These are phyloP conservation scores for Apiotrichum domesticum DNA, from an alignment of 1,284 basidiomycete genomes.

Conservation along the genomic window DNA sequence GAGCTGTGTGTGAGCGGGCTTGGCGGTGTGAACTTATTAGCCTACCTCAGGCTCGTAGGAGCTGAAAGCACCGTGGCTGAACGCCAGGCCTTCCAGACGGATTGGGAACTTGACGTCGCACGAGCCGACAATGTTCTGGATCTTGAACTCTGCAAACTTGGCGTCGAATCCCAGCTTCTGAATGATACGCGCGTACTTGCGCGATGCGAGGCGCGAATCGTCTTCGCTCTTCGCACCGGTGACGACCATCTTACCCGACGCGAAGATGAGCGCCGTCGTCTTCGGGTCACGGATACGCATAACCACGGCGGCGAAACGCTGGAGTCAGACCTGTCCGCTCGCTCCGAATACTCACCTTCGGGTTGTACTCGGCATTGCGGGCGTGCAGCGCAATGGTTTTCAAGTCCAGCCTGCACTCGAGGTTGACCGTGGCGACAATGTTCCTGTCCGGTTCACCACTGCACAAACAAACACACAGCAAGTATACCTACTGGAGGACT, in stretches of 20 bases:
- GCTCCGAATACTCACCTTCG: slow-evolving; percentile 70
- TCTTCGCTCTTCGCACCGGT: slow-evolving; percentile 99
- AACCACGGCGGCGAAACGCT: slow-evolving; percentile 99
- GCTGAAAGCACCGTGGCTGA: slow-evolving; percentile 96
- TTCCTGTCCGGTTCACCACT: slow-evolving; percentile 53
- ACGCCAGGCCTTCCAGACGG: slow-evolving; percentile 93
- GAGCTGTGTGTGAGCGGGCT: slow-evolving; percentile 53
- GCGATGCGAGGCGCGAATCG: slow-evolving; percentile 90
- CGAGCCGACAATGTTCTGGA: slow-evolving; percentile 97
- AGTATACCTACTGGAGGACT: slow-evolving; percentile 64
- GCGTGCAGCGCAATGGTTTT: slow-evolving; percentile 99
- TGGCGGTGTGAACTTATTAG: too few species aligned
- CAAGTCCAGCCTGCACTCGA: slow-evolving; percentile 92
- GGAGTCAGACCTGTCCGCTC: slow-evolving; percentile 16
- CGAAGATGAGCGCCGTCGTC: slow-evolving; percentile 98
- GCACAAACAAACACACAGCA: neutral
- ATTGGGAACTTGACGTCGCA: slow-evolving; percentile 99
- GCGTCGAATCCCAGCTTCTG: slow-evolving; percentile 99
- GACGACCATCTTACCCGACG: slow-evolving; percentile 99
- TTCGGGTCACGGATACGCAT: slow-evolving; percentile 99
- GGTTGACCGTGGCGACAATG: slow-evolving; percentile 98
- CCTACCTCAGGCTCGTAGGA: slow-evolving; percentile 91
- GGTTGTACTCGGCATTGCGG: slow-evolving; percentile 98
- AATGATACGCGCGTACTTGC: slow-evolving; percentile 98
- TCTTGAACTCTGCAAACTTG: slow-evolving; percentile 99